These are phyloP conservation scores for Holtermannia corniformis DNA, from an alignment of 768 basidiomycete genomes.

Conservation along the genomic window DNA sequence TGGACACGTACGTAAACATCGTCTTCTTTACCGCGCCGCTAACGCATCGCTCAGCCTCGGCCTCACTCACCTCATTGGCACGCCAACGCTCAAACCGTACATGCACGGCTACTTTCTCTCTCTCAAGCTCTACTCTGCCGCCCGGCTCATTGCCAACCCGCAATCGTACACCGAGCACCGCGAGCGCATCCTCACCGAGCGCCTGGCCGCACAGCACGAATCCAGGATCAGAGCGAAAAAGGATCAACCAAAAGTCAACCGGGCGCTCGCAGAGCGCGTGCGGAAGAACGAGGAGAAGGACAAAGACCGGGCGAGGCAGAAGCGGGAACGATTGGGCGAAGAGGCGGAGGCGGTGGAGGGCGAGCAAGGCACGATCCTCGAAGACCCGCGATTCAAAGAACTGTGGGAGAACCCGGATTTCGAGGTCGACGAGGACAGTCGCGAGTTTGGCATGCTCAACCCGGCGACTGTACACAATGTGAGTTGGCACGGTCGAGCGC, in stretches of 20 bases:
- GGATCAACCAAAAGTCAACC: conserved; percentile 64
- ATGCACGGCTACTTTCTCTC: conserved; percentile 99
- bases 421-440: conserved; percentile 73
- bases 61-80: conserved; percentile 89
- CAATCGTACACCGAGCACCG: conserved; percentile 91
- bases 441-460: conserved; percentile 87
- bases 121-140: conserved; percentile 89
- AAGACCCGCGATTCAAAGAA: conserved; percentile 78
- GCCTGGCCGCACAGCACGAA: conserved; percentile 88
- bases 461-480: conserved; percentile 64
- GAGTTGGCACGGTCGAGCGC: conserved; percentile 32
- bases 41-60: conserved; percentile 56
- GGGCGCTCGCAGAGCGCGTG: conserved; percentile 78
- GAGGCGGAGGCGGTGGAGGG: conserved; percentile 45
- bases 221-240: conserved; percentile 80
- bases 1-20: conserved; percentile 57
- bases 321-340: conserved; percentile 37
- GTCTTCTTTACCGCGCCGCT: neutral
- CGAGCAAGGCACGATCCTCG: conserved; percentile 43
- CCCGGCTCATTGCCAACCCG: conserved; percentile 89
- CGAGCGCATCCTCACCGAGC: conserved; percentile 73
- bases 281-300: conserved; percentile 46
- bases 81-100: conserved; percentile 91
- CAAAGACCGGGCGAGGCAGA: conserved; percentile 49
- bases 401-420: conserved; percentile 88